These are phyloP conservation scores for Piper longum DNA, from an alignment of 164 flowering plant species.

Conservation along the genomic window DNA sequence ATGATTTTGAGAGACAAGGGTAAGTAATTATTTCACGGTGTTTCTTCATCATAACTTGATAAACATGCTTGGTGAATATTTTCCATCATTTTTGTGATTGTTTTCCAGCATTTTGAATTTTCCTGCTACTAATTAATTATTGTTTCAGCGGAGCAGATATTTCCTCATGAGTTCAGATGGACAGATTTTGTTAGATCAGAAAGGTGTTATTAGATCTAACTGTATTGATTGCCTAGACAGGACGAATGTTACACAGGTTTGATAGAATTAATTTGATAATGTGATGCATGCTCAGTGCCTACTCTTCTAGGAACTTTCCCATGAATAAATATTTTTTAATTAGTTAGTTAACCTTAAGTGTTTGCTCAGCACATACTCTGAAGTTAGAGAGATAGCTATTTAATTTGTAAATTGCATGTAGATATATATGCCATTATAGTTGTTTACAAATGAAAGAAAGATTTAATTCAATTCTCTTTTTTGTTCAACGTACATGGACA, in stretches of 20 bases:
- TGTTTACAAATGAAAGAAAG: too few species aligned
- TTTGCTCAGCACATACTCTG: too few species aligned
- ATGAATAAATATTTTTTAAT: too few species aligned
- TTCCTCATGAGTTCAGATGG: slow-evolving; percentile 56
- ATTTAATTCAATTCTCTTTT: too few species aligned
- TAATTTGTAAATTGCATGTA: too few species aligned
- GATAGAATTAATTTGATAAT: not conserved
- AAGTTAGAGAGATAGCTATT: too few species aligned
- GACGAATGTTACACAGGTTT: slow-evolving; percentile 95
- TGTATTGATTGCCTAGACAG: slow-evolving; percentile 97
- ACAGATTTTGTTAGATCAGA: slow-evolving; percentile 55
- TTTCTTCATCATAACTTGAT: not conserved
- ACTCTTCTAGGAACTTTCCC: too few species aligned
- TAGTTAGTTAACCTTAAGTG: too few species aligned
- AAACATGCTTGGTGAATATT: slow-evolving; percentile 8
- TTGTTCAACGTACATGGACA: too few species aligned
- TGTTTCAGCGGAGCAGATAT: slow-evolving; percentile 92
- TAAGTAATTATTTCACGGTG: slow-evolving; percentile 19
- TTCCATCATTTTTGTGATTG: slow-evolving; percentile 7
- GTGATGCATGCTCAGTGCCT: not conserved
- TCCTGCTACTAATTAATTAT: slow-evolving; percentile 32
- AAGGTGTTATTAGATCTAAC: slow-evolving; percentile 67
- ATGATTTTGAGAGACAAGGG: slow-evolving; percentile 72
- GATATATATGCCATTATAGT: too few species aligned
- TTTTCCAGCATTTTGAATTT: slow-evolving; percentile 19